Evolutionary conservation across 768 basidiomycete species (phyloP).

Genomic region (Hericium alpestre): DNA sequence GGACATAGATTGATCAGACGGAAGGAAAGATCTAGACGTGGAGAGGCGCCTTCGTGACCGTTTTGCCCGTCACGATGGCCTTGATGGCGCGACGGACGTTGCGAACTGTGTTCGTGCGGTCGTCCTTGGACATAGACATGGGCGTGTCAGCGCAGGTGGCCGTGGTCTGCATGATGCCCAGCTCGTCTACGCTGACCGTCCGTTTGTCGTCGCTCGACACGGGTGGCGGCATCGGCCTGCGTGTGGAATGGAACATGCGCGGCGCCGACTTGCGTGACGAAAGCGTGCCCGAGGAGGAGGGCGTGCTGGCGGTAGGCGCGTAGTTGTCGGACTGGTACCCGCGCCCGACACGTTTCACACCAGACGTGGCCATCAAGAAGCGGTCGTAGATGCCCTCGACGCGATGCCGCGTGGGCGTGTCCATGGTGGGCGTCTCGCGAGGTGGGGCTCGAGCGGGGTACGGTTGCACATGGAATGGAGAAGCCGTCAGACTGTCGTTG

Average conservation of each 20-base stretch:
- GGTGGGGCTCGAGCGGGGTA: slow-evolving; percentile 39
- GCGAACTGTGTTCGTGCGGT: slow-evolving; percentile 35
- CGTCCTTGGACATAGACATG: neutral
- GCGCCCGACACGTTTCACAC: slow-evolving; percentile 69
- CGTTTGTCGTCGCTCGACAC: slow-evolving; percentile 45
- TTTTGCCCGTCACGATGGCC: slow-evolving; percentile 62
- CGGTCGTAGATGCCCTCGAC: slow-evolving; percentile 73
- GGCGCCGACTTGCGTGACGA: neutral
- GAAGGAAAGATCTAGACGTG: neutral
- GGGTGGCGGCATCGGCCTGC: slow-evolving; percentile 58
- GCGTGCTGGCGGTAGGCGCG: slow-evolving; percentile 30
- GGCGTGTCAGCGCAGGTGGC: neutral
- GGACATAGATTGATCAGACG: neutral
- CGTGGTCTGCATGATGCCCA: slow-evolving; percentile 35
- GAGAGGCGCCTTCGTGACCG: slow-evolving; percentile 26
- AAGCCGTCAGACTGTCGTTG: slow-evolving; percentile 48
- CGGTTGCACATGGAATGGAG: slow-evolving; percentile 54
- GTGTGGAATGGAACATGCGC: slow-evolving; percentile 32
- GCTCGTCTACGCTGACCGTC: slow-evolving; percentile 50
- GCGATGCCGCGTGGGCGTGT: slow-evolving; percentile 48
- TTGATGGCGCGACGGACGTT: slow-evolving; percentile 65
- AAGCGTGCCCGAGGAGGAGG: slow-evolving; percentile 8
- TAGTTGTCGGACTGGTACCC: slow-evolving; percentile 69
- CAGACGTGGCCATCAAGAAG: slow-evolving; percentile 72
- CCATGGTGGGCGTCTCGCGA: slow-evolving; percentile 26